These are phyloP conservation scores for Boletus eberwhitei DNA, from an alignment of 768 basidiomycete species.

Conservation along the genomic window DNA sequence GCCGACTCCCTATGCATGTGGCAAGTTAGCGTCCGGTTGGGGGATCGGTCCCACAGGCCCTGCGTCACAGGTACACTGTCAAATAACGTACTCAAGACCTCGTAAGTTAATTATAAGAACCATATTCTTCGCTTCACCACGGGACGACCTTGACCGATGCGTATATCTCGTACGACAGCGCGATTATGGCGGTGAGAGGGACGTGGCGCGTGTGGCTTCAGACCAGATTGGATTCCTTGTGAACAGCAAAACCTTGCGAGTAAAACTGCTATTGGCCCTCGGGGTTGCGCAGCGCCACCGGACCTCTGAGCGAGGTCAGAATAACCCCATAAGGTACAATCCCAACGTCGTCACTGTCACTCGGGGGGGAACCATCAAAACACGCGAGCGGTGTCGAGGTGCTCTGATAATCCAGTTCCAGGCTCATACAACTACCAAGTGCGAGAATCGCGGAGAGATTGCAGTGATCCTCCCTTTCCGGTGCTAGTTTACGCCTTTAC, in stretches of 20 bases:
- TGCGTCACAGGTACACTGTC: too few relatives aligned
- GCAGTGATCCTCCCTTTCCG: not conserved
- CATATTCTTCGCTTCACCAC: too few relatives aligned
- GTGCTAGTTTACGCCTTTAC: too few relatives aligned
- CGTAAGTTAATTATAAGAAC: too few relatives aligned
- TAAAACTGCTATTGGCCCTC: constrained; percentile 15
- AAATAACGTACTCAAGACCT: not conserved
- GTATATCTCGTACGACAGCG: not conserved
- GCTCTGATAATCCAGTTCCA: not conserved
- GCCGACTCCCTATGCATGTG: constrained; percentile 1
- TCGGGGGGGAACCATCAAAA: not conserved
- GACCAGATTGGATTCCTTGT: not conserved
- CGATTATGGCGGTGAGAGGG: not conserved
- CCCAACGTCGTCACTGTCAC: not conserved
- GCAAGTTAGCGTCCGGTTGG: not conserved
- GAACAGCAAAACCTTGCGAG: not conserved
- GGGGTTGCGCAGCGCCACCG: constrained; percentile 4
- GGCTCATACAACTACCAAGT: not conserved
- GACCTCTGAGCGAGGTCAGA: not conserved
- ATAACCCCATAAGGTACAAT: too few relatives aligned
- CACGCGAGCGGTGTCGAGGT: not conserved
- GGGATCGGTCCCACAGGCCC: too few relatives aligned
- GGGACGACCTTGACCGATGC: not conserved
- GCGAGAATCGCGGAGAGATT: not conserved
- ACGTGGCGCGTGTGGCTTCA: too few relatives aligned